Evolutionary conservation across 768 basidiomycete species (phyloP), one percentile per base, ranked within the genome.

Genomic region (Hericium alpestre): DNA sequence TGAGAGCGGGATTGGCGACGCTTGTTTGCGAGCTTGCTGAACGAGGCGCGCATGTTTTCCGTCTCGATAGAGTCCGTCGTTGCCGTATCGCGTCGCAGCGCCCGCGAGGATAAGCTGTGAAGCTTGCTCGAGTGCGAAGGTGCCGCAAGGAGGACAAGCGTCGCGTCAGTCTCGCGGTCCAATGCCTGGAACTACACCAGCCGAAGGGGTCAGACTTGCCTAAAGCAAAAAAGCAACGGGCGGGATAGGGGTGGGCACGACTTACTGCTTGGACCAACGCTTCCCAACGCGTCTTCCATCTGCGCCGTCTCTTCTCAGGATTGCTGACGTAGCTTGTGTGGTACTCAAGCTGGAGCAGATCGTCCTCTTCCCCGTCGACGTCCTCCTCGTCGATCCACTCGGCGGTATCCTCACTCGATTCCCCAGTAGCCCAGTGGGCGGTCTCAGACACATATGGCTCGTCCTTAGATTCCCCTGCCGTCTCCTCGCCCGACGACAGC

Each of bases 81-180:
- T 3, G 66, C 58, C 0, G 77, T 65, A 46, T 83, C 77, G 15
- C 87, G 78, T 20, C 86, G 81, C 51, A 90, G 77, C 0, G 84
- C 78, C 8, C 89, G 81, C 23, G 87, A 90, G 2, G 78, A 80
- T 23, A 87, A 67, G 3, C 79, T 66, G 60, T 87, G 79, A 6
- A 87, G 65, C 62, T 84, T 86, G 15, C 79, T 81, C 12, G 82
- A 75, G 65, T 90, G 87, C 2, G 87, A 81, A 0, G 88, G 89
- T 0, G 87, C 79, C 4, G 87, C 87, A 23, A 91, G 71, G 0
- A 91, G 70, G 23, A 90, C 69, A 73, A 91, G 77, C 0, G 86
- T 90, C 10, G 87, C 76, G 61, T 90, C 89, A 3, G 89, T 91
- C 67, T 90, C 86, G 47, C 86, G 77, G 70, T 90, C 88, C 32